These are phyloP conservation scores for Ustulina deusta DNA, from an alignment of 2,329 filamentous ascomycete species.

Conservation along the genomic window DNA sequence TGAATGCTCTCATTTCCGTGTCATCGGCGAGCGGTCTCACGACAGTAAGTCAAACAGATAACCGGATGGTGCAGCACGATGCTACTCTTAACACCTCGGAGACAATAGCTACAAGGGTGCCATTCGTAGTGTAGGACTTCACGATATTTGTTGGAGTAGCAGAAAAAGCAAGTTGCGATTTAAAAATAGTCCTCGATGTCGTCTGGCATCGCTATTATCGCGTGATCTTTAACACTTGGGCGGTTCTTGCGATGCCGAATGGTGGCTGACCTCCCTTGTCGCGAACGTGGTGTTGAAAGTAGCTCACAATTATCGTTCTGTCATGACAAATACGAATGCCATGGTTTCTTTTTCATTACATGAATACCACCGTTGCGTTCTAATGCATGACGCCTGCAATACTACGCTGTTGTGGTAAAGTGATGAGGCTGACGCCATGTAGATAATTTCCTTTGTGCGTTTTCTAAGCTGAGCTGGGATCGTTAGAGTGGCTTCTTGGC, in stretches of 20 bases:
- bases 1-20: background rate
- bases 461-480: background rate
- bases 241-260: background rate
- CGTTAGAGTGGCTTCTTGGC: constrained; percentile 3
- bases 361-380: constrained; percentile 3
- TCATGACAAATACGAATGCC: background rate
- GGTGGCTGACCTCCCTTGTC: background rate
- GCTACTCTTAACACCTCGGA: background rate
- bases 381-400: constrained; percentile 5
- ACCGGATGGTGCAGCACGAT: background rate
- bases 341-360: background rate
- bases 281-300: too few species aligned
- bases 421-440: constrained; percentile 15
- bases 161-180: background rate
- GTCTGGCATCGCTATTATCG: background rate
- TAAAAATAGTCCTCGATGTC: background rate
- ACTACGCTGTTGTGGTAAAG: constrained; percentile 1
- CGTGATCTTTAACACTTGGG: background rate
- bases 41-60: background rate
- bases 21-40: background rate
- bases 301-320: background rate
- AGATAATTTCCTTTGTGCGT: constrained; percentile 10
- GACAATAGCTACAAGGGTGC: too few species aligned
- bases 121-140: too few species aligned
- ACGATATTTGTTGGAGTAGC: background rate